These are phyloP conservation scores for Daldinia concentrica DNA, from an alignment of 495 filamentous ascomycete species.

Conservation along the genomic window DNA sequence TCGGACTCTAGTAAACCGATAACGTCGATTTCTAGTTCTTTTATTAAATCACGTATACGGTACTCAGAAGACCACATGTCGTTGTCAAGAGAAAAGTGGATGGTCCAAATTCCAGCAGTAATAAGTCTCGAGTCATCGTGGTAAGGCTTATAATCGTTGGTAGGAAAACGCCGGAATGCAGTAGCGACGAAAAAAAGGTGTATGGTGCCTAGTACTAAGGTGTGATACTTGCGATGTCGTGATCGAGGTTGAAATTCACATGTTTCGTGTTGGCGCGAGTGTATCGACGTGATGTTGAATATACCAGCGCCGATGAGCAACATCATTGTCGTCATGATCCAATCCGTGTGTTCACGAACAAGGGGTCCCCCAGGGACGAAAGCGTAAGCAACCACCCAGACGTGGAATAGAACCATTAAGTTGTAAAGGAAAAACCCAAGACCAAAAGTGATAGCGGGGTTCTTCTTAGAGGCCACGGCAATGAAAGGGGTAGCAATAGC, in stretches of 20 bases:
- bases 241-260: slow-evolving; percentile 22
- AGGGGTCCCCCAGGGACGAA: slow-evolving; percentile 98
- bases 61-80: slow-evolving; percentile 98
- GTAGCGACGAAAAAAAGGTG: slow-evolving; percentile 82
- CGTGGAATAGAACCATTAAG: slow-evolving; percentile 89
- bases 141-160: slow-evolving; percentile 89
- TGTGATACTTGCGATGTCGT: slow-evolving; percentile 61
- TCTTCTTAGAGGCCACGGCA: slow-evolving; percentile 74
- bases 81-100: slow-evolving; percentile 98
- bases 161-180: slow-evolving; percentile 93
- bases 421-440: slow-evolving; percentile 90
- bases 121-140: slow-evolving; percentile 85
- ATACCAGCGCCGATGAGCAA: slow-evolving; percentile 85
- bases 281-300: slow-evolving; percentile 70
- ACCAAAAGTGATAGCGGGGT: slow-evolving; percentile 81
- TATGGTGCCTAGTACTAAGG: slow-evolving; percentile 64
- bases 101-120: slow-evolving; percentile 98
- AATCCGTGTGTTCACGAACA: slow-evolving; percentile 94
- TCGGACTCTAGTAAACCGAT: slow-evolving; percentile 94
- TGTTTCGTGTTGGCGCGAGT: slow-evolving; percentile 40
- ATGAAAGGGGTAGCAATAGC: slow-evolving; percentile 83
- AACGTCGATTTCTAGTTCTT: slow-evolving; percentile 93
- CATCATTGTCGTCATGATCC: slow-evolving; percentile 90
- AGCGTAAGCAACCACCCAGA: slow-evolving; percentile 98
- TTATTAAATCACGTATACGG: slow-evolving; percentile 91